A percentile compares a stretch with the other conserved stretches of the same genome.
phyloP scores from a whole-genome alignment of 2,329 filamentous ascomycete genomes.

The Conoideocrella luteorostrata region DNA sequence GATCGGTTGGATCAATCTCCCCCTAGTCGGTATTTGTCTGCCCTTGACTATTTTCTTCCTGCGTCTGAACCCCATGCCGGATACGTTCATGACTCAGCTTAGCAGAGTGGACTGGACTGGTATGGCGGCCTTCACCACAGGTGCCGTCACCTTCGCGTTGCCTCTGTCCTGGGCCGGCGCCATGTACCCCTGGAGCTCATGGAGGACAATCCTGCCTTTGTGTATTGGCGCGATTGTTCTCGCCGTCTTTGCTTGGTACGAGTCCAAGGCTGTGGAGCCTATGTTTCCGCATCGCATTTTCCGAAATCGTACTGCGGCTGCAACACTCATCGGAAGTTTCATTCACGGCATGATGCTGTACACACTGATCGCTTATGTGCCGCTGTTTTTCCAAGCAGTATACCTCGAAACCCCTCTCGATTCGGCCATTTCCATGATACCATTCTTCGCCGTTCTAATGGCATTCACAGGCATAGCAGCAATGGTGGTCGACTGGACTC shows the following conservation, averaged over 20 bases:
- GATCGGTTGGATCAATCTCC: constrained; percentile 29
- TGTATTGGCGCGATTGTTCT: constrained; percentile 22
- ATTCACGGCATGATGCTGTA: constrained; percentile 25
- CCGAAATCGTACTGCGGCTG: constrained; percentile 14
- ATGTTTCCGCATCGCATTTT: constrained; percentile 28
- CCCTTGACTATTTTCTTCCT: constrained; percentile 20
- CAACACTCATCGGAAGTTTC: constrained; percentile 19
- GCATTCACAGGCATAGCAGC: no score
- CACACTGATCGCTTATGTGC: constrained; percentile 24
- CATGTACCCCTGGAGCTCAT: constrained; percentile 26
- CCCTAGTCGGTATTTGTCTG: constrained; percentile 16
- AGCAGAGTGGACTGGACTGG: constrained; percentile 27
- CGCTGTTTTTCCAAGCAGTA: constrained; percentile 28
- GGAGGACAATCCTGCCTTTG: constrained; percentile 25
- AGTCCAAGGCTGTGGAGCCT: constrained; percentile 19
- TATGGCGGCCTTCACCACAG: constrained; percentile 19
- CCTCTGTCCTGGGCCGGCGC: constrained; percentile 28
- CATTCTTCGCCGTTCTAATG: constrained; percentile 5
- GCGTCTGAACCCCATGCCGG: constrained; percentile 3
- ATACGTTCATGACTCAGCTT: constrained; percentile 10
- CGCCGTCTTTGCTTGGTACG: constrained; percentile 22
- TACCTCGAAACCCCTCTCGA: constrained; percentile 19
- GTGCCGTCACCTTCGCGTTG: constrained; percentile 18
- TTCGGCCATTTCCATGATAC: constrained; percentile 22
- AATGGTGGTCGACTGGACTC: no score